These are phyloP conservation scores for Lasiodiplodia hormozganensis DNA, from an alignment of 2,329 filamentous ascomycete species.

Conservation along the genomic window DNA sequence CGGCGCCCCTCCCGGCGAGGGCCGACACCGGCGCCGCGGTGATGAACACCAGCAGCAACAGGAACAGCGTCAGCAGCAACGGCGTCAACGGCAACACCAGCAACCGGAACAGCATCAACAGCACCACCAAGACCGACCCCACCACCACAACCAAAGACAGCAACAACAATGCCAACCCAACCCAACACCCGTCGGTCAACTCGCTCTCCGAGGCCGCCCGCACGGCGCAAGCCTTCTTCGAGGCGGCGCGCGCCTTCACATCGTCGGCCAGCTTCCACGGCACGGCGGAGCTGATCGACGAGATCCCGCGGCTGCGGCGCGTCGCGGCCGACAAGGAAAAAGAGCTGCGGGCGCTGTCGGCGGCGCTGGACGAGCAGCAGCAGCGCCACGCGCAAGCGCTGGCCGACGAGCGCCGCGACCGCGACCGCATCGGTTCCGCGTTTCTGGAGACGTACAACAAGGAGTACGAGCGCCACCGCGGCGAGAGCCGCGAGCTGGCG, in stretches of 20 bases:
- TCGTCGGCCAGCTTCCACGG: constrained; percentile 5
- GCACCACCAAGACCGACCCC: background rate
- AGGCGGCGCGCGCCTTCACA: constrained; percentile 12
- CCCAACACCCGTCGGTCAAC: background rate
- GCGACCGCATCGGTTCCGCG: background rate
- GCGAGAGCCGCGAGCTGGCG: background rate
- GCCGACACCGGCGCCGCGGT: constrained; percentile 15
- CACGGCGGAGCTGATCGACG: constrained; percentile 24
- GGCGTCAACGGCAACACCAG: background rate
- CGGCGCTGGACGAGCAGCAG: constrained; percentile 2
- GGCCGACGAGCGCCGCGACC: background rate
- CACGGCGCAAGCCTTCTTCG: constrained; percentile 17
- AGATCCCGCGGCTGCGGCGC: constrained; percentile 17
- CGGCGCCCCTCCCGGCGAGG: background rate
- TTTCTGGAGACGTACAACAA: constrained; percentile 4
- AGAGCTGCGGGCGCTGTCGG: background rate
- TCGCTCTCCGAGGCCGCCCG: constrained; percentile 19
- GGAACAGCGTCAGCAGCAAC: background rate
- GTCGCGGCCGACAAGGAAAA: background rate
- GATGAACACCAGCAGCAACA: background rate
- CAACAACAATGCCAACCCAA: background rate
- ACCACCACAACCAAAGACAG: background rate
- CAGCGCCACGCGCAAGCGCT: background rate
- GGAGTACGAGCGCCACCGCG: constrained; percentile 4
- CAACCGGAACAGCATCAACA: background rate